Evolutionary conservation across 495 filamentous ascomycete genomes (phyloP).

Genomic region (Aspergillus ellipticus): DNA sequence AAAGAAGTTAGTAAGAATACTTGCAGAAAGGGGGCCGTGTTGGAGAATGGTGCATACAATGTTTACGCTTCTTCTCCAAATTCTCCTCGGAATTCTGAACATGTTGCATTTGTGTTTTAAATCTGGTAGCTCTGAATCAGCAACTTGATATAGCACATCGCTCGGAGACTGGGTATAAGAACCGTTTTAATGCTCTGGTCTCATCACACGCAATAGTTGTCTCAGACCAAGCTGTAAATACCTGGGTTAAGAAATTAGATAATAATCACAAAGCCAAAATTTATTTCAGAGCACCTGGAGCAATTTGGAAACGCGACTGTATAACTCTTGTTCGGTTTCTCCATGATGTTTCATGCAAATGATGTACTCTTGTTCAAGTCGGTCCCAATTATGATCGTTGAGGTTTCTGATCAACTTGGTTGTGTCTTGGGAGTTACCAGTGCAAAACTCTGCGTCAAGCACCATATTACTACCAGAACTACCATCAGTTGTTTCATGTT

Average conservation of each 20-base stretch:
- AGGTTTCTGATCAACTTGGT: conserved; percentile 21
- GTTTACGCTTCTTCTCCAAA: conserved; percentile 66
- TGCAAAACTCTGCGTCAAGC: background rate
- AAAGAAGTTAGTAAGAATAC: conserved; percentile 1
- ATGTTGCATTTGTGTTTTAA: conserved; percentile 71
- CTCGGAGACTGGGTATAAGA: conserved; percentile 2
- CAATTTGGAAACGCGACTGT: conserved; percentile 59
- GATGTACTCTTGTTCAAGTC: conserved; percentile 61
- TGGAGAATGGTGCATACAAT: conserved; percentile 52
- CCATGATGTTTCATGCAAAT: conserved; percentile 57
- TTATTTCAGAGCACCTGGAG: conserved; percentile 47
- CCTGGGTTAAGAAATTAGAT: conserved; percentile 36
- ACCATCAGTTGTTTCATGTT: background rate
- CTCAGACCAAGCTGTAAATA: conserved; percentile 68
- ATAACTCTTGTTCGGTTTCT: conserved; percentile 55
- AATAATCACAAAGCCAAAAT: background rate
- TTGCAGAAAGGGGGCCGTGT: background rate
- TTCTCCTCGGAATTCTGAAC: conserved; percentile 66
- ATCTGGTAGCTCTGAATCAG: conserved; percentile 36
- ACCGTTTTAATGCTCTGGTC: conserved; percentile 66
- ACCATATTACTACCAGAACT: background rate
- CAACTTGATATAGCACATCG: background rate
- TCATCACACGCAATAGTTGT: conserved; percentile 64
- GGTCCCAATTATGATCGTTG: conserved; percentile 59
- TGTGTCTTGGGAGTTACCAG: background rate